Conservation (phyloP, 2,329 filamentous ascomycete species). For the Lomentospora prolificans region DNA sequence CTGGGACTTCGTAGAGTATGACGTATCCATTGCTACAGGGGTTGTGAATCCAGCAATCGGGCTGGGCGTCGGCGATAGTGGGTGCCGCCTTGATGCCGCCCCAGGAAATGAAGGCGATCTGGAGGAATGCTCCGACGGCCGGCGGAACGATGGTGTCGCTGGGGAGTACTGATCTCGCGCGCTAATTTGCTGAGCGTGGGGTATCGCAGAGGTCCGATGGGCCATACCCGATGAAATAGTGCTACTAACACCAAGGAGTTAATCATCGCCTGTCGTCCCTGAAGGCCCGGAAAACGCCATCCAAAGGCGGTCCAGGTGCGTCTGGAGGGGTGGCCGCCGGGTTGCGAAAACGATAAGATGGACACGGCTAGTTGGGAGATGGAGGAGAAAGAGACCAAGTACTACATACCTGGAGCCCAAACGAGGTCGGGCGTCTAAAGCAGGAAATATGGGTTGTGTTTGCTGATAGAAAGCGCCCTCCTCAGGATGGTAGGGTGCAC, state of each 20-base stretch:
- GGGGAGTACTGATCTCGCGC: slow-evolving; percentile 44
- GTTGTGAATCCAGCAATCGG: slow-evolving; percentile 34
- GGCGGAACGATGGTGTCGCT: slow-evolving; percentile 40
- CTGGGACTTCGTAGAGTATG: slow-evolving; percentile 27
- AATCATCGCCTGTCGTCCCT: not conserved
- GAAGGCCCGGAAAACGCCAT: not conserved
- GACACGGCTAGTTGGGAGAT: not conserved
- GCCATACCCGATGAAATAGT: slow-evolving; percentile 45
- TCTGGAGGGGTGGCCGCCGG: not conserved
- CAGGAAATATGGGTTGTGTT: slow-evolving; percentile 33
- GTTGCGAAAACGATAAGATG: not conserved
- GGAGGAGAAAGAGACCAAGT: not conserved
- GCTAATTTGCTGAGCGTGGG: slow-evolving; percentile 39
- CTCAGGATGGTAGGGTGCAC: slow-evolving; percentile 40
- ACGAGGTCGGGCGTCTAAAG: slow-evolving; percentile 43
- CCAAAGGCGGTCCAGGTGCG: no score
- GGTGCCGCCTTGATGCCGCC: slow-evolving; percentile 36
- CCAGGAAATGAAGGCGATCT: slow-evolving; percentile 42
- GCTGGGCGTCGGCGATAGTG: slow-evolving; percentile 43
- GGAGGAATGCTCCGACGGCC: slow-evolving; percentile 36
- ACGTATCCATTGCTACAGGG: slow-evolving; percentile 40
- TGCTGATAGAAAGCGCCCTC: slow-evolving; percentile 37
- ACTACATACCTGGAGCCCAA: slow-evolving; percentile 44
- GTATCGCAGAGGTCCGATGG: slow-evolving; percentile 45
- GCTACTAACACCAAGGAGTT: slow-evolving; percentile 24